Percentiles rank a stretch among this genome's conserved stretches.
These are phyloP conservation scores for Penicillium rolfsii DNA, from an alignment of 2,329 filamentous ascomycete genomes.

Conservation along the genomic window DNA sequence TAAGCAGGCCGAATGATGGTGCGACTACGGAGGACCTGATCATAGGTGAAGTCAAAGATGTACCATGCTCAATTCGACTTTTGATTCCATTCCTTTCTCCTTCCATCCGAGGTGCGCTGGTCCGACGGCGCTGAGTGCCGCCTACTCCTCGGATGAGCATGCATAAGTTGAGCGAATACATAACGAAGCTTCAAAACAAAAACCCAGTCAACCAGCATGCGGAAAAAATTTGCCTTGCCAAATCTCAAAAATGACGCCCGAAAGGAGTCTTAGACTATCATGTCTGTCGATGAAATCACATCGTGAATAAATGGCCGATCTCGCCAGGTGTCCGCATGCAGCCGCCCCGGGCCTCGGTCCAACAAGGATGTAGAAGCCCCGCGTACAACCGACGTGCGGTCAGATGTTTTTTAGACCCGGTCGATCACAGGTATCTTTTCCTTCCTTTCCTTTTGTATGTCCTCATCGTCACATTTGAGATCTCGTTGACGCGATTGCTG, in stretches of 20 bases:
- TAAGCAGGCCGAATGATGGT: neutral
- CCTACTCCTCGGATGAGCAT: neutral
- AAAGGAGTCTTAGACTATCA: neutral
- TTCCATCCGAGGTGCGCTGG: conserved; percentile 7
- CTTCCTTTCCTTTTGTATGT: conserved; percentile 2
- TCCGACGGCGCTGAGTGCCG: conserved; percentile 1
- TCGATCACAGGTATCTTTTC: conserved; percentile 21
- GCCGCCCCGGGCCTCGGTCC: conserved; percentile 32
- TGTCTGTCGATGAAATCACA: neutral
- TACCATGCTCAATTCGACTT: neutral
- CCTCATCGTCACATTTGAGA: conserved; percentile 1
- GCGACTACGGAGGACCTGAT: neutral
- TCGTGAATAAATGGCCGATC: conserved; percentile 2
- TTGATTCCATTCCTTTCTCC: neutral
- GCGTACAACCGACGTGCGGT: conserved; percentile 28
- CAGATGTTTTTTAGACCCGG: conserved; percentile 13
- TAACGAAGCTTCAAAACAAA: too few species aligned
- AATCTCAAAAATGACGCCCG: neutral
- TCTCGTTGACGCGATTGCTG: neutral
- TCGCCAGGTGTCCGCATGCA: conserved; percentile 27
- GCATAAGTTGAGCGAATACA: neutral
- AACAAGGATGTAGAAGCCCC: conserved; percentile 17
- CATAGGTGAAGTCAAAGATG: neutral
- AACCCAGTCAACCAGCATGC: neutral
- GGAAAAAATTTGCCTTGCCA: neutral